A percentile compares a stretch with the other conserved stretches of the same genome.
Conservation (phyloP, 1,284 basidiomycete species). For the Tylopilus sp. region DNA sequence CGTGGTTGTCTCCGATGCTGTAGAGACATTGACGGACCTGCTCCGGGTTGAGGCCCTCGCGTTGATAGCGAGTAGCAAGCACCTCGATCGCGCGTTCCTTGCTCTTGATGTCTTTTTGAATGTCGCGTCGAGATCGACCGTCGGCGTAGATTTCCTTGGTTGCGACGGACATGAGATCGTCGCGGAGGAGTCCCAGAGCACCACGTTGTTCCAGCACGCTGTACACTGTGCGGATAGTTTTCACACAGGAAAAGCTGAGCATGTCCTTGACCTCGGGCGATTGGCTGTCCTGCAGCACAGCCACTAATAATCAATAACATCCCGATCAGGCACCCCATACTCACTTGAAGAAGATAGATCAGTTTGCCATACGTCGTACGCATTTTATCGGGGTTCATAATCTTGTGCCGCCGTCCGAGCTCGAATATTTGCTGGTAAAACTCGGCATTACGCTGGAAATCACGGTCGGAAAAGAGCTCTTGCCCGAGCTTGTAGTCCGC, state of each 20-base stretch:
- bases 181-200: constrained; percentile 65
- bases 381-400: constrained; percentile 86
- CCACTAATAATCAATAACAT: background rate
- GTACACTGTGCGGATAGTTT: constrained; percentile 71
- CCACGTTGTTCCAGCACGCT: constrained; percentile 56
- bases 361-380: constrained; percentile 82
- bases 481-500: constrained; percentile 84
- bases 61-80: constrained; percentile 59
- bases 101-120: constrained; percentile 74
- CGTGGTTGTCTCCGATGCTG: constrained; percentile 81
- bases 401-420: constrained; percentile 77
- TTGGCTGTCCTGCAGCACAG: constrained; percentile 63
- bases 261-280: constrained; percentile 70
- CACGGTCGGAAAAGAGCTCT: constrained; percentile 71
- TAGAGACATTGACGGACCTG: constrained; percentile 71
- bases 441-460: constrained; percentile 69
- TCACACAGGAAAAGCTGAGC: constrained; percentile 69
- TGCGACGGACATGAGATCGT: constrained; percentile 65
- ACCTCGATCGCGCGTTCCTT: constrained; percentile 79
- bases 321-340: constrained; percentile 10
- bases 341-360: constrained; percentile 74
- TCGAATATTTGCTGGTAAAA: constrained; percentile 77
- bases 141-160: constrained; percentile 77
- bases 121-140: constrained; percentile 62
- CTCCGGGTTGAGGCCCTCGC: constrained; percentile 56